phyloP scores from a whole-genome alignment of 106 monocot genomes.

The Ottelia alismoides region DNA sequence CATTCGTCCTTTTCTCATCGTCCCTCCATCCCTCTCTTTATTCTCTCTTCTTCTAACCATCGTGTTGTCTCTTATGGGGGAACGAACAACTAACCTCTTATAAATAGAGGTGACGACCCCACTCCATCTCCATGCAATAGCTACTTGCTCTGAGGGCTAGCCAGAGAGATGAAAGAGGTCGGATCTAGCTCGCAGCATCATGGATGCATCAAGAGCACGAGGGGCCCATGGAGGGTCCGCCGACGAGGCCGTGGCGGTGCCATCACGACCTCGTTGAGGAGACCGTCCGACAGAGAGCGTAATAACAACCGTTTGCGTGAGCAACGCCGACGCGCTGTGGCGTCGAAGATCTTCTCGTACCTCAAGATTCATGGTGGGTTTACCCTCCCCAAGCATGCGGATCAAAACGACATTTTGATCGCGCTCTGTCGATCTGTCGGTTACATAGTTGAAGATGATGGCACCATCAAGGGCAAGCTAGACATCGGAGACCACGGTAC shows the following conservation, averaged over 20 bases:
- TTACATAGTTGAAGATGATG: constrained; percentile 42
- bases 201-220: constrained; percentile 35
- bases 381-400: constrained; percentile 32
- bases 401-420: constrained; percentile 43
- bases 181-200: background rate
- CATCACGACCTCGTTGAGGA: constrained; percentile 14
- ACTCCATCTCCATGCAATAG: no score
- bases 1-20: no score
- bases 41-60: no score
- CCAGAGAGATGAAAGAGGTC: constrained; percentile 6
- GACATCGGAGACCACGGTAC: no score
- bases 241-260: constrained; percentile 15
- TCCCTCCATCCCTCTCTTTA: no score
- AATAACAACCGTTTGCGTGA: constrained; percentile 31
- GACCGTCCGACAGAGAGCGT: constrained; percentile 31
- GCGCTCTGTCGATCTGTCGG: constrained; percentile 38
- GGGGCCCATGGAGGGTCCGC: constrained; percentile 30
- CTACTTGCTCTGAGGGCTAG: no score
- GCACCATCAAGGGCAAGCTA: constrained; percentile 25
- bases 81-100: no score
- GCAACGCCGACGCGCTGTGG: constrained; percentile 25
- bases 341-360: constrained; percentile 26
- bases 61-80: no score
- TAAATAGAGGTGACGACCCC: no score
- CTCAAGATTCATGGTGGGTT: constrained; percentile 22